phyloP scores from a whole-genome alignment of 345 rosid genomes.

The Turritis glabra region DNA sequence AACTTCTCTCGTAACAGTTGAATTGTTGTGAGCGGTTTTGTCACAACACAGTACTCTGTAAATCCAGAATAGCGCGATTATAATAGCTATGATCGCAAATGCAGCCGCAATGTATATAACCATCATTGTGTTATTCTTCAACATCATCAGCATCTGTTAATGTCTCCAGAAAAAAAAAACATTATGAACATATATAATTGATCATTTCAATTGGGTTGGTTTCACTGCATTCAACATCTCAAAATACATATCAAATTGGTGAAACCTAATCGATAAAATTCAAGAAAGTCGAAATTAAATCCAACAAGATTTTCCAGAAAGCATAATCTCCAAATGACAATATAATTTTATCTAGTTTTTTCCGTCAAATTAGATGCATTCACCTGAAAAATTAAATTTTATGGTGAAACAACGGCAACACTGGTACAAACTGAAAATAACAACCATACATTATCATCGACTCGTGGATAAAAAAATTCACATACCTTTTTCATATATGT shows the following conservation, averaged over 20 bases:
- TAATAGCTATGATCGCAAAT: background rate
- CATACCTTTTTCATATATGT: background rate
- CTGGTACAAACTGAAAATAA: too few species aligned
- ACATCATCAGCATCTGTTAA: background rate
- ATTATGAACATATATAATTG: too few species aligned
- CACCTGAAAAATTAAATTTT: too few species aligned
- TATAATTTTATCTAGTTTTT: too few species aligned
- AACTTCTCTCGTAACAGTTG: background rate
- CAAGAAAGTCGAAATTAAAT: background rate
- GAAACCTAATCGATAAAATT: background rate
- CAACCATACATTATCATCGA: too few species aligned
- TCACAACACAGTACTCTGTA: background rate
- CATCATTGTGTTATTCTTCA: background rate
- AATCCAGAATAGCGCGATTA: background rate
- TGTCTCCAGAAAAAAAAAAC: background rate
- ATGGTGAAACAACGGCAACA: too few species aligned
- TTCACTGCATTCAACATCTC: background rate
- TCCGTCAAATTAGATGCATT: too few species aligned
- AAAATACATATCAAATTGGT: background rate
- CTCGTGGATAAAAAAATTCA: too few species aligned
- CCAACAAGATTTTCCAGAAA: background rate
- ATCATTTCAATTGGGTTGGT: background rate
- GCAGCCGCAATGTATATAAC: background rate
- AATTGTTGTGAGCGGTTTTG: background rate
- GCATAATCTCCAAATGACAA: background rate